Conservation (phyloP, 441 rosid species). For the Pelargonium citronellum region DNA sequence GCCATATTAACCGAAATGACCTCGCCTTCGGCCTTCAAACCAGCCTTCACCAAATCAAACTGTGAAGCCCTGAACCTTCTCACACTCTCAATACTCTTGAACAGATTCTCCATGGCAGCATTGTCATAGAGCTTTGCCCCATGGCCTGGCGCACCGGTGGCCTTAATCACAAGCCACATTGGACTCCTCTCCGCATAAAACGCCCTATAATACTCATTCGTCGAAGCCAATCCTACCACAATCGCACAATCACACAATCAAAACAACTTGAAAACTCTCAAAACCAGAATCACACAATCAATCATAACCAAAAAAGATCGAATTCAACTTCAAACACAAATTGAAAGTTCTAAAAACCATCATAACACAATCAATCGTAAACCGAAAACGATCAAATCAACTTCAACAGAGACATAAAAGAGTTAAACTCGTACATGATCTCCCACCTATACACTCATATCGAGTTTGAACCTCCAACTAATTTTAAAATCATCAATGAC, state of each 20-base stretch:
- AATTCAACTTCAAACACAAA: neutral
- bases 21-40: slow-evolving; percentile 74
- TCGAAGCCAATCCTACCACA: slow-evolving; percentile 64
- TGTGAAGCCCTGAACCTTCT: slow-evolving; percentile 88
- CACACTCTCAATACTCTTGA: slow-evolving; percentile 70
- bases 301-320: neutral
- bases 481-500: no score
- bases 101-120: slow-evolving; percentile 83
- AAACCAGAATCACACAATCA: neutral
- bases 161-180: slow-evolving; percentile 85
- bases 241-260: neutral
- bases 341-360: neutral
- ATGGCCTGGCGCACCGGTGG: slow-evolving; percentile 85
- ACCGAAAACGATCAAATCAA: neutral
- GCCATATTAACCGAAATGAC: slow-evolving; percentile 77
- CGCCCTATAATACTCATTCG: slow-evolving; percentile 51
- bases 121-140: slow-evolving; percentile 91
- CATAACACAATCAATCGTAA: neutral
- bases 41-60: slow-evolving; percentile 81
- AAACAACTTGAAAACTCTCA: neutral
- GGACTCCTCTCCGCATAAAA: slow-evolving; percentile 80
- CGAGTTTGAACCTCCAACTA: no score
- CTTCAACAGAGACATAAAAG: neutral
- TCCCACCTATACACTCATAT: no score
- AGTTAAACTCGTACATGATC: no score